Percentiles rank a stretch among this genome's conserved stretches.
phyloP scores from a whole-genome alignment of 139 green algal species.

The Ettlia oleoabundans region DNA sequence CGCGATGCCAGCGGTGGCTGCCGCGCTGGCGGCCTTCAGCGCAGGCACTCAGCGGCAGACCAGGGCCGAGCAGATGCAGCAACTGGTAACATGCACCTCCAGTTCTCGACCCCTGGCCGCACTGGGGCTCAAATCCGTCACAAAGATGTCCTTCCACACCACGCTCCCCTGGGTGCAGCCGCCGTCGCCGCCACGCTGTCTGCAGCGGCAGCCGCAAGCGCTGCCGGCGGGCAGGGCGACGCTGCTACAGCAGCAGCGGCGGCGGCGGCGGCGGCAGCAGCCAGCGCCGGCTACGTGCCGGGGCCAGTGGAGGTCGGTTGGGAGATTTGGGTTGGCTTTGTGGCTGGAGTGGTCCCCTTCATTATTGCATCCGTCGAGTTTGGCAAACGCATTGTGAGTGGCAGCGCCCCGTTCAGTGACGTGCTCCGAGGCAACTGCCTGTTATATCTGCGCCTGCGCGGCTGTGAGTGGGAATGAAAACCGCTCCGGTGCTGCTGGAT shows the following conservation, averaged over 20 bases:
- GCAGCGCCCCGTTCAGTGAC: background rate
- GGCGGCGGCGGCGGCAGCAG: background rate
- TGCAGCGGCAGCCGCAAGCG: background rate
- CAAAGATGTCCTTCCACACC: background rate
- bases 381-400: slow-evolving; percentile 79
- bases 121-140: too few species aligned
- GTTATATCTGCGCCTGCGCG: background rate
- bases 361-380: slow-evolving; percentile 85
- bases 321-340: slow-evolving; percentile 77
- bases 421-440: background rate
- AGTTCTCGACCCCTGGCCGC: too few species aligned
- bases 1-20: too few species aligned
- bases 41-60: too few species aligned
- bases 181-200: background rate
- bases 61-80: too few species aligned
- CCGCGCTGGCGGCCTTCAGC: too few species aligned
- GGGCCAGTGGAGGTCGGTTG: slow-evolving; percentile 57
- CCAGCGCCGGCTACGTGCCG: slow-evolving; percentile 52
- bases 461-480: too few species aligned
- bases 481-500: too few species aligned
- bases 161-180: background rate
- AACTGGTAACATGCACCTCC: too few species aligned
- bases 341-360: slow-evolving; percentile 79
- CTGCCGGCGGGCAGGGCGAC: background rate
- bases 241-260: background rate